Evolutionary conservation across 2,329 filamentous ascomycete species (phyloP).

Genomic region (Endoconidiophora laricicola): DNA sequence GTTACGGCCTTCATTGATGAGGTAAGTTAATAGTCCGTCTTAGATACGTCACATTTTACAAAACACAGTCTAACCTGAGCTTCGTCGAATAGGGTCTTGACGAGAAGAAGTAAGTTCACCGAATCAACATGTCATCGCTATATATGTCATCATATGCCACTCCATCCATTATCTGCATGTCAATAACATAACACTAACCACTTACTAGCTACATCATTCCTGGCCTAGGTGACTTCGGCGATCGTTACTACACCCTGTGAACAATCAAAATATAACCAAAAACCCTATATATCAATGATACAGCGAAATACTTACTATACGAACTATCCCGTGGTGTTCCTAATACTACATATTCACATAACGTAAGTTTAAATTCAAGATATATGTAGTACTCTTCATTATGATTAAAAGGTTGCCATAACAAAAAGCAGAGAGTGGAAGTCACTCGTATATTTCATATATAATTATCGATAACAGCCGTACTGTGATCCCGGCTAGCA

Average conservation of each 20-base stretch:
- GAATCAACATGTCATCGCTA: not conserved
- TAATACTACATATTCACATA: too few relatives aligned
- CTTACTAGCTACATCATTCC: conserved; percentile 77
- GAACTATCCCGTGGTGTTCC: too few relatives aligned
- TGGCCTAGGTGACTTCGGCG: conserved; percentile 86
- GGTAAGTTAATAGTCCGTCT: conserved; percentile 22
- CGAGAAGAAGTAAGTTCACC: conserved; percentile 70
- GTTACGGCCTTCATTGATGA: conserved; percentile 93
- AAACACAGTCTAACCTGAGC: not conserved
- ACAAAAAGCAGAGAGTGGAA: not conserved
- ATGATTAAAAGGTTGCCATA: not conserved
- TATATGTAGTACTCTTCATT: not conserved
- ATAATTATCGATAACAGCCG: conserved; percentile 3
- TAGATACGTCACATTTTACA: not conserved
- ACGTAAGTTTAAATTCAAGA: not conserved
- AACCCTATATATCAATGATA: not conserved
- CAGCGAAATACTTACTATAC: not conserved
- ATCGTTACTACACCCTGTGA: conserved; percentile 66
- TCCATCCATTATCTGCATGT: not conserved
- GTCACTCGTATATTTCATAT: not conserved
- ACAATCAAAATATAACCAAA: too few relatives aligned
- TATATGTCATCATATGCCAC: not conserved
- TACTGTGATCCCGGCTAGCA: conserved; percentile 4
- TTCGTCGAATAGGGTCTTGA: conserved; percentile 52
- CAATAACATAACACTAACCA: not conserved